phyloP scores from a whole-genome alignment of 257 asterid species.

The Cruciata laevipes region DNA sequence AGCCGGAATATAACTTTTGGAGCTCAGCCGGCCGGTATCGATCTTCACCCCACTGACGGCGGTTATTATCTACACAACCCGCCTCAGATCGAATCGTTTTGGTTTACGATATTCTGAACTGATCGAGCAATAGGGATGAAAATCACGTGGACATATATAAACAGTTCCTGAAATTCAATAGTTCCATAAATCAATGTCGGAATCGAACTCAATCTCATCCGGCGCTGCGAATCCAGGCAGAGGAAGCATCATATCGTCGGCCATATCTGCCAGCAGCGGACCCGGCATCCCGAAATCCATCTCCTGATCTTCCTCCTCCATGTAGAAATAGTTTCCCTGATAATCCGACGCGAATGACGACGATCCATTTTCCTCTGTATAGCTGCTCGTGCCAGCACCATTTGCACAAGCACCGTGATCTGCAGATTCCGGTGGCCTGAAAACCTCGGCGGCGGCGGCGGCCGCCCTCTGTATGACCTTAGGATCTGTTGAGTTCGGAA shows the following conservation, averaged over 20 bases:
- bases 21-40: too few relatives aligned
- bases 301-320: constrained; percentile 38
- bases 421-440: constrained; percentile 13
- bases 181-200: constrained; percentile 47
- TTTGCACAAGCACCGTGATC: not conserved
- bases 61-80: too few relatives aligned
- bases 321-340: constrained; percentile 11
- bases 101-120: too few relatives aligned
- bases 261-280: constrained; percentile 32
- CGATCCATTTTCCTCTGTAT: not conserved
- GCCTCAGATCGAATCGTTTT: too few relatives aligned
- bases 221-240: constrained; percentile 28
- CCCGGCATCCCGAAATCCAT: constrained; percentile 33
- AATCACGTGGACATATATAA: too few relatives aligned
- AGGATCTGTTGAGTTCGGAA: constrained; percentile 41
- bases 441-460: constrained; percentile 49
- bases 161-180: not conserved
- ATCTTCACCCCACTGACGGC: too few relatives aligned
- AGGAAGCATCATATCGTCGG: constrained; percentile 53
- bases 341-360: not conserved
- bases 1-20: too few relatives aligned
- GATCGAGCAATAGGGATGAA: too few relatives aligned
- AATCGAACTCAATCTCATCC: not conserved
- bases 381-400: not conserved
- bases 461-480: constrained; percentile 60